phyloP scores from a whole-genome alignment of 179 eudicot genomes.

The Vitellaria paradoxa region DNA sequence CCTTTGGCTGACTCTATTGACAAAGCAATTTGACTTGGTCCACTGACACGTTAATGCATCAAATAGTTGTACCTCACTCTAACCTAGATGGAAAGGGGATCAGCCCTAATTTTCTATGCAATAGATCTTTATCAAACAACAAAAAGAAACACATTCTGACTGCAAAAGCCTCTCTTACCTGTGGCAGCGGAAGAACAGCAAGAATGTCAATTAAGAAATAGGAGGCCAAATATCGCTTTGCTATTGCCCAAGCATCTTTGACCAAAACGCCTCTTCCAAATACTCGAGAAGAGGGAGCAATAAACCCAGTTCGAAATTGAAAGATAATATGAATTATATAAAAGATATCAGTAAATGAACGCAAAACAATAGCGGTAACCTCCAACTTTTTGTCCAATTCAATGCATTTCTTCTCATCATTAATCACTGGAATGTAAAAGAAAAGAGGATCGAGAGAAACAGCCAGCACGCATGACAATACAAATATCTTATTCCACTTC shows the following conservation, averaged over 20 bases:
- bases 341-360: conserved; percentile 81
- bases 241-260: conserved; percentile 75
- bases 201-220: conserved; percentile 79
- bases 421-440: conserved; percentile 72
- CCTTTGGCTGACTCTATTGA: not conserved
- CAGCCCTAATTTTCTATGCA: not conserved
- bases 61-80: not conserved
- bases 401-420: conserved; percentile 53
- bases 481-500: conserved; percentile 90
- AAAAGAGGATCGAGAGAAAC: conserved; percentile 86
- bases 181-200: conserved; percentile 92
- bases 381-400: conserved; percentile 63
- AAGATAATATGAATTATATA: conserved; percentile 77
- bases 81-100: not conserved
- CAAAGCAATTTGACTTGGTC: not conserved
- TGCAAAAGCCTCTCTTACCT: conserved; percentile 34
- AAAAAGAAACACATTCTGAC: not conserved
- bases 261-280: conserved; percentile 94
- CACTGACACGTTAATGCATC: not conserved
- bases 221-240: conserved; percentile 65
- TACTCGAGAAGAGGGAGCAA: conserved; percentile 86
- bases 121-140: not conserved
- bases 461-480: conserved; percentile 76
- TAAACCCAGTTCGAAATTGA: conserved; percentile 89
- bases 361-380: conserved; percentile 60